Conservation (phyloP, 345 rosid species). For the Gossypium anomalum region DNA sequence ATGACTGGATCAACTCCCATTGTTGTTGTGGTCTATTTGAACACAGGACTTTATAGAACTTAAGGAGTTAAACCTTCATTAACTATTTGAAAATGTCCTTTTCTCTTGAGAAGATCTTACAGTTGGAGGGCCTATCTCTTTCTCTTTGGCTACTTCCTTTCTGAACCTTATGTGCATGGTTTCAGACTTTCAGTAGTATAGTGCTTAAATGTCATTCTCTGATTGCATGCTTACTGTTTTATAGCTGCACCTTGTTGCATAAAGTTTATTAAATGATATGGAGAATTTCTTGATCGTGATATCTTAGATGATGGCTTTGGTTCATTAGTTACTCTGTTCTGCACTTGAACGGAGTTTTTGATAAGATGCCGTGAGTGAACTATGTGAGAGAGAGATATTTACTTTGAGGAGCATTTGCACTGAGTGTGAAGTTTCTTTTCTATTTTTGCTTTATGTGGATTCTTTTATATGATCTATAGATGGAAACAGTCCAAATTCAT, state of each 20-base stretch:
- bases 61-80: background rate
- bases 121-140: background rate
- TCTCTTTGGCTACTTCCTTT: background rate
- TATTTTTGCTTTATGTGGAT: background rate
- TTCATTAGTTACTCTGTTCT: background rate
- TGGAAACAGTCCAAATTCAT: background rate
- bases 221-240: background rate
- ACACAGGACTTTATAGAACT: background rate
- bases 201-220: background rate
- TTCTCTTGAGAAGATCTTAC: background rate
- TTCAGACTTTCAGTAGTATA: background rate
- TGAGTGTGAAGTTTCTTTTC: background rate
- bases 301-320: background rate
- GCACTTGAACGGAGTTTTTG: background rate
- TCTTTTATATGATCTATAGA: background rate
- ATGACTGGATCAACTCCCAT: background rate
- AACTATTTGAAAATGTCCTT: background rate
- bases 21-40: background rate
- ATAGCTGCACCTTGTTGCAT: conserved; percentile 9
- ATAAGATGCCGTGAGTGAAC: background rate
- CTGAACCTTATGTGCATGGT: background rate
- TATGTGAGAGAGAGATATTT: background rate
- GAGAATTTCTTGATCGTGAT: background rate
- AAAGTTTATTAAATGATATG: background rate
- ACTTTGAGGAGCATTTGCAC: background rate